Conservation (phyloP, 2,329 filamentous ascomycete genomes). For the Graphilbum fragrans region DNA sequence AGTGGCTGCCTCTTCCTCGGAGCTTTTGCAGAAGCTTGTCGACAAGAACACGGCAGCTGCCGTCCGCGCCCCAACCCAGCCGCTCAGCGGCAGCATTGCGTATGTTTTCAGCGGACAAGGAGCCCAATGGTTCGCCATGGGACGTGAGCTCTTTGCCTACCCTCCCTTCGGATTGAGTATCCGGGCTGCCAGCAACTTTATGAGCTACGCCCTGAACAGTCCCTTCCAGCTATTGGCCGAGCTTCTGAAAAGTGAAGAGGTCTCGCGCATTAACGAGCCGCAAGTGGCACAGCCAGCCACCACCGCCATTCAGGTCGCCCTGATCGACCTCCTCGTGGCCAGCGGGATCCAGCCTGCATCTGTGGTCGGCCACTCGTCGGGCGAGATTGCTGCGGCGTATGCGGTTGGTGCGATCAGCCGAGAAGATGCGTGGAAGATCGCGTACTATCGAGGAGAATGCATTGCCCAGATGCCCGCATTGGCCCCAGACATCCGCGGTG, state of each 20-base stretch:
- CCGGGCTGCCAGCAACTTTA: constrained; percentile 15
- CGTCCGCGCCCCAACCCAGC: constrained; percentile 2
- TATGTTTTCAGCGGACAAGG: constrained; percentile 24
- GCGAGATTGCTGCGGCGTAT: constrained; percentile 25
- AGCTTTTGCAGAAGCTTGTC: constrained; percentile 17
- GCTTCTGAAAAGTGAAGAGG: constrained; percentile 5
- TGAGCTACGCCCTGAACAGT: constrained; percentile 10
- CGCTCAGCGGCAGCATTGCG: constrained; percentile 7
- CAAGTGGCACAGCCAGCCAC: constrained; percentile 18
- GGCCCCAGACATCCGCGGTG: constrained; percentile 15
- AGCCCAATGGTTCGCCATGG: constrained; percentile 25
- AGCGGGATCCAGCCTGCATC: constrained; percentile 15
- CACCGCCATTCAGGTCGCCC: constrained; percentile 21
- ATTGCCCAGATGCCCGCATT: constrained; percentile 13
- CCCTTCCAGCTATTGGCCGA: constrained; percentile 15
- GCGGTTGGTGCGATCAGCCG: constrained; percentile 15
- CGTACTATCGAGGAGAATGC: constrained; percentile 20
- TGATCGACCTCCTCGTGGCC: constrained; percentile 19
- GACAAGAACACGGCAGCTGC: constrained; percentile 3
- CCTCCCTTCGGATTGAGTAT: constrained; percentile 16
- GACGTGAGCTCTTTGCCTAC: constrained; percentile 20
- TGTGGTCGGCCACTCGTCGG: constrained; percentile 22
- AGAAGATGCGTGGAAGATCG: constrained; percentile 18
- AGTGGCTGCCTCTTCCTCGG: constrained; percentile 5
- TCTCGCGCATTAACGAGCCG: constrained; percentile 13